Base-by-base conservation (phyloP, 352 stramenopile genomes). In the Phytopythium oedochilum region DNA sequence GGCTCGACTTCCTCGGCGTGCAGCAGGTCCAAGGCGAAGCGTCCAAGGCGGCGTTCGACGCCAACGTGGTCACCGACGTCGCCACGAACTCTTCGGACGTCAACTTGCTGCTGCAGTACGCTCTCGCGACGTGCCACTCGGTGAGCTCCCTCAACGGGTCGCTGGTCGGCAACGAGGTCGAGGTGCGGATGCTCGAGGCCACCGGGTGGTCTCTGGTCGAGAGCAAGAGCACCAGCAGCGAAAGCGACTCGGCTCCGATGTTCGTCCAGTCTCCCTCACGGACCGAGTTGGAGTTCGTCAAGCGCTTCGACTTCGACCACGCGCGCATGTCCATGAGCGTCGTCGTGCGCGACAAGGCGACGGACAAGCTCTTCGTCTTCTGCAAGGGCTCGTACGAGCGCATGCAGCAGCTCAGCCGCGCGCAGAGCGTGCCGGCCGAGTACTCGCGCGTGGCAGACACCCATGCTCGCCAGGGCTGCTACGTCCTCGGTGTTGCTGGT, bases 221-320 rank as follows among this genome's bases (percentile, higher is more conserved):
- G 22, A 59, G 50, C 25, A 54, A 71, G 67, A 57, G 55, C 15
- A 11, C 28, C 17, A 15, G 31, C 42, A 28, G 26, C 17, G 35
- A 22, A 31, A 28, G 26, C 17, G 35, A 22, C 28, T 47, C 26
- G 7, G 50, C 12, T 2, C 45, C 59, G 29, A 60, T 61, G 0
- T 23, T 59, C 1, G 62, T 64, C 0, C 62, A 64, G 23, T 73
- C 58, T 5, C 61, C 58, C 0, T 39, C 18, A 5, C 39, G 15
- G 8, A 59, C 50, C 57, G 60, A 66, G 26, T 59, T 89, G 5
- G 62, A 78, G 36, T 69, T 95, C 17, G 40, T 96, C 32, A 90
- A 94, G 55, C 70, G 76, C 34, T 95, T 89, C 58, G 83, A 93
- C 42, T 96, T 96, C 60, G 86, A 96, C 56, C 77, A 90, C 63